Conservation (phyloP, 768 basidiomycete species). For the Leccinellum luteum region DNA sequence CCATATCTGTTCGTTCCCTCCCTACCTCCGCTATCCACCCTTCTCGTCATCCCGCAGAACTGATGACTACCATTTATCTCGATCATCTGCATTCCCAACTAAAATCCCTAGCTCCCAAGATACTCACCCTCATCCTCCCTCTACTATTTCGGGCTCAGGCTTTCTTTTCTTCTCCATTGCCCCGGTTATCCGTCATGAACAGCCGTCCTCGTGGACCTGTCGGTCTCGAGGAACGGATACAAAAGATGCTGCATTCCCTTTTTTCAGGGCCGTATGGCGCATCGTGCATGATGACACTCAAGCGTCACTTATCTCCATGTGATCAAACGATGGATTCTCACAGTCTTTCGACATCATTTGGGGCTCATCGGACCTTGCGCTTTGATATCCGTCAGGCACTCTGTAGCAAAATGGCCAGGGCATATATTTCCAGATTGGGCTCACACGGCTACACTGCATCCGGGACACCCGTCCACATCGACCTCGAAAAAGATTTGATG, state of each 20-base stretch:
- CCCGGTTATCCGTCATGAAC: slow-evolving; percentile 57
- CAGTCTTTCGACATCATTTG: slow-evolving; percentile 43
- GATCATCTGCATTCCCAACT: slow-evolving; percentile 59
- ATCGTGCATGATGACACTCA: slow-evolving; percentile 61
- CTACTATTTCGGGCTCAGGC: slow-evolving; percentile 71
- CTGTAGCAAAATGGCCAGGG: slow-evolving; percentile 59
- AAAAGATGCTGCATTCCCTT: slow-evolving; percentile 53
- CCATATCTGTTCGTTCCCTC: slow-evolving; percentile 49
- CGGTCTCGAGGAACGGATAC: slow-evolving; percentile 52
- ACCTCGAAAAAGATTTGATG: slow-evolving; percentile 61
- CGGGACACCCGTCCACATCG: slow-evolving; percentile 57
- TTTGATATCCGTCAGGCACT: slow-evolving; percentile 62
- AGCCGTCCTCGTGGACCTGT: slow-evolving; percentile 32
- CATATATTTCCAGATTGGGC: slow-evolving; percentile 57
- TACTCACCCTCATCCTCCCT: slow-evolving; percentile 59
- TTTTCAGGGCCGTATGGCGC: slow-evolving; percentile 66
- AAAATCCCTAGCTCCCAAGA: slow-evolving; percentile 53
- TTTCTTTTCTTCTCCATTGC: slow-evolving; percentile 63
- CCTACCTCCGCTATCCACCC: slow-evolving; percentile 31
- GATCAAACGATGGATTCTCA: slow-evolving; percentile 25
- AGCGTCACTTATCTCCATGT: slow-evolving; percentile 49
- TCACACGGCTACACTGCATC: slow-evolving; percentile 54
- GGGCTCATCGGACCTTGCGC: slow-evolving; percentile 61
- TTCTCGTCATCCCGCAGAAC: slow-evolving; percentile 55
- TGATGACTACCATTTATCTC: slow-evolving; percentile 62